phyloP scores from a whole-genome alignment of 495 filamentous ascomycete species.

The Aspergillus heteromorphus region DNA sequence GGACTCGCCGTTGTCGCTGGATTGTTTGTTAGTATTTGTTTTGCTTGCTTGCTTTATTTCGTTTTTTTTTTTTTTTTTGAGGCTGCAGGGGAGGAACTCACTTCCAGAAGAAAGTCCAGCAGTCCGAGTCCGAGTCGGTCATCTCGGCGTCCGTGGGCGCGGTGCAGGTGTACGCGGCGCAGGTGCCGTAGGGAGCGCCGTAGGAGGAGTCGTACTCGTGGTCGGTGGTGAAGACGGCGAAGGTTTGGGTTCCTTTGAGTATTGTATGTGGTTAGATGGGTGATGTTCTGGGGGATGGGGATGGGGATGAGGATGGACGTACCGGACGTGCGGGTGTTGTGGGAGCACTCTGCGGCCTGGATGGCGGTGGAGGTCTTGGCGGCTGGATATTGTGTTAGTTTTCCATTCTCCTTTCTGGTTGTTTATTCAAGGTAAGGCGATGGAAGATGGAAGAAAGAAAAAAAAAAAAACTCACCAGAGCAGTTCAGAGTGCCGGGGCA shows the following conservation, averaged over 20 bases:
- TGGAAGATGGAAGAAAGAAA: too few relatives aligned
- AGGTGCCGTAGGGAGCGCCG: conserved; percentile 34
- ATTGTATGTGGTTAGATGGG: not conserved
- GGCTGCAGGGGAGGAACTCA: not conserved
- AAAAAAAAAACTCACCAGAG: conserved; percentile 15
- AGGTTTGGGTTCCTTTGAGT: conserved; percentile 23
- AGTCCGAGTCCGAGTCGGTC: conserved; percentile 21
- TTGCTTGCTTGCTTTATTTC: too few relatives aligned
- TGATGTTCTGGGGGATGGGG: not conserved
- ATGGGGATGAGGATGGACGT: not conserved
- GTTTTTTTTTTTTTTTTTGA: too few relatives aligned
- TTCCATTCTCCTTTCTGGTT: too few relatives aligned
- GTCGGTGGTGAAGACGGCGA: conserved; percentile 31
- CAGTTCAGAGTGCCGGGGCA: conserved; percentile 22
- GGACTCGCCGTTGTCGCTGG: conserved; percentile 17
- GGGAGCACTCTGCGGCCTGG: conserved; percentile 35
- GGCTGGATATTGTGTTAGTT: conserved; percentile 15
- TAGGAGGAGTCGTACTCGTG: conserved; percentile 28
- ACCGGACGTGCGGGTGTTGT: conserved; percentile 32
- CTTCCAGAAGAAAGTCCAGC: conserved; percentile 36
- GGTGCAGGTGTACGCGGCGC: conserved; percentile 32
- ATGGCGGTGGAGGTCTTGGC: conserved; percentile 30
- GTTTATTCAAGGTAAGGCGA: too few relatives aligned
- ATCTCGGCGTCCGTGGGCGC: conserved; percentile 19
- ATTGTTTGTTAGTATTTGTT: not conserved